Base-by-base conservation (phyloP, 805 yeast genomes). In the Myxozyma lipomycoides region DNA sequence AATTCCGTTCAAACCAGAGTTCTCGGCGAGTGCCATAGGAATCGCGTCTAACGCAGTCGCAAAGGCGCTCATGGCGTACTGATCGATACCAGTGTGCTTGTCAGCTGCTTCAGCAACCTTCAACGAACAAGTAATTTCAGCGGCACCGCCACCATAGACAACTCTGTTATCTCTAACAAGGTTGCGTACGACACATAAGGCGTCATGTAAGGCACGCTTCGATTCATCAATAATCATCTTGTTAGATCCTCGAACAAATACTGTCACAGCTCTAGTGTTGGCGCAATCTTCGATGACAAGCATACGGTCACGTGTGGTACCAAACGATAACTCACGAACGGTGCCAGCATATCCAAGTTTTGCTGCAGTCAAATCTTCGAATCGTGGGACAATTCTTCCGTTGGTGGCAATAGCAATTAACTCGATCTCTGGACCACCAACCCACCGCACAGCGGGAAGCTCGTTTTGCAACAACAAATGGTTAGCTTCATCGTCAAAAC, bases 121-220 rank as follows among this genome's bases (percentile, higher is more conserved):
- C 61, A 93, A 72, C 12, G 98, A 89, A 74, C 95, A 85, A 2
- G 96, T 78, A 46, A 93, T 82, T 73, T 93, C 99, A 34, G 98
- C 95, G 21, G 98, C 95, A 61, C 99, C 99, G 62, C 99, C 99
- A 58, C 99, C 99, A 65, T 93, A 93, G n/a, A 95, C 97, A 41
- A 93, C 87, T 69, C 96, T 79, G 67, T 82, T 84, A 69, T 95
- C 98, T 63, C 83, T 81, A 45, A 95, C 84, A 67, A 93, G 78
- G 72, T 93, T 95, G 73, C 98, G 85, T 25, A 93, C 98, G 40
- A 95, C 99, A 73, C 98, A 91, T 51, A 93, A 73, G 6, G 98
- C 86, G 68, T 93, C 99, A 64, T 93, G 98, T 52, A 93, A 76
- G 1, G 98, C 97, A 69, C 99, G 84, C 59, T 86, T 81, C 46